Conservation (phyloP, 352 stramenopile genomes). For the Globisporangium mamillatum region DNA sequence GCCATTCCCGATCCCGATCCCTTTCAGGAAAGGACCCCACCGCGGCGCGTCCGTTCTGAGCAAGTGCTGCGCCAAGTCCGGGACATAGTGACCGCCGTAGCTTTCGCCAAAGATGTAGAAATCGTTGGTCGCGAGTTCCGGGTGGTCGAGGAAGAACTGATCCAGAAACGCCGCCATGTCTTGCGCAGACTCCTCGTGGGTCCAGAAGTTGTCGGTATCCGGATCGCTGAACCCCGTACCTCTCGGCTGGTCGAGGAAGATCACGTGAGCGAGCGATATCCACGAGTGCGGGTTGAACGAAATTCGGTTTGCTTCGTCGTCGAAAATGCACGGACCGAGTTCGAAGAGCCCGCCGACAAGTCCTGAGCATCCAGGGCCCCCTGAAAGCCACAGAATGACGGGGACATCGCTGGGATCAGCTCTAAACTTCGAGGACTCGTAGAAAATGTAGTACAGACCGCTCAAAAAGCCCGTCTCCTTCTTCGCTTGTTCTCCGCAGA, state of each 20-base stretch:
- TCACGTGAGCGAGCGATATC: constrained; percentile 93
- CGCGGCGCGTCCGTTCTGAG: constrained; percentile 35
- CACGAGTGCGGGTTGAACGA: constrained; percentile 92
- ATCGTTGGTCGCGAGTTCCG: constrained; percentile 35
- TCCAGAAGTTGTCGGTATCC: constrained; percentile 32
- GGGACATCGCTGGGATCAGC: constrained; percentile 33
- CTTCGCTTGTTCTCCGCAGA: constrained; percentile 63
- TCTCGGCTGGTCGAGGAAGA: constrained; percentile 96
- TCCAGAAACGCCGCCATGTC: constrained; percentile 55
- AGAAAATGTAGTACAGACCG: constrained; percentile 75
- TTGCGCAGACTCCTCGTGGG: constrained; percentile 36
- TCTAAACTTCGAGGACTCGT: constrained; percentile 33
- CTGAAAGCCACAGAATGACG: constrained; percentile 96
- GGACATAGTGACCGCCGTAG: constrained; percentile 95
- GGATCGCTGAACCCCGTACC: constrained; percentile 65
- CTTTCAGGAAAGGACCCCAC: constrained; percentile 52
- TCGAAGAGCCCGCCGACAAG: constrained; percentile 93
- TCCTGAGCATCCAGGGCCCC: constrained; percentile 94
- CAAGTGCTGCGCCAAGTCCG: constrained; percentile 81
- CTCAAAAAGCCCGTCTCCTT: constrained; percentile 62
- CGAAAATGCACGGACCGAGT: constrained; percentile 93
- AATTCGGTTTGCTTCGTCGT: constrained; percentile 49
- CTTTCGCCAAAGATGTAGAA: constrained; percentile 96
- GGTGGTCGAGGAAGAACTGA: constrained; percentile 49
- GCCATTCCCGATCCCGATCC: constrained; percentile 84